These are phyloP conservation scores for Xylaria sp. DNA, from an alignment of 2,329 filamentous ascomycete species.

Conservation along the genomic window DNA sequence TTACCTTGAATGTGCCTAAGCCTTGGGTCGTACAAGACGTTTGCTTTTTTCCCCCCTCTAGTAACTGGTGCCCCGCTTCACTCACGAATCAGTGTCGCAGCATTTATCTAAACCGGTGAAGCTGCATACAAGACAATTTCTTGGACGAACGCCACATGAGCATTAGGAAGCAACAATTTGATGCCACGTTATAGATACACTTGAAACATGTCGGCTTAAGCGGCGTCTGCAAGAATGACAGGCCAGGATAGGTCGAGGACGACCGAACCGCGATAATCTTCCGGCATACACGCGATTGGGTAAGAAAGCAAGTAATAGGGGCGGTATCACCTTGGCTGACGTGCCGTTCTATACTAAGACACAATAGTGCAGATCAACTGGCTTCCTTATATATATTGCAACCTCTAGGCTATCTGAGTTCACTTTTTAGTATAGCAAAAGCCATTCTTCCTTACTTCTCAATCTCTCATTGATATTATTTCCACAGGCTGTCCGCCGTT, in stretches of 20 bases:
- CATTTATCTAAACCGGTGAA: not conserved
- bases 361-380: not conserved
- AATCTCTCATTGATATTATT: not conserved
- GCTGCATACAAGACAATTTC: not conserved
- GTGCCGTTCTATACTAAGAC: not conserved
- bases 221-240: too few species aligned
- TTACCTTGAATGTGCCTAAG: too few species aligned
- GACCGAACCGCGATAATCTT: too few species aligned
- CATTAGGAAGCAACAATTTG: not conserved
- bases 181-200: too few species aligned
- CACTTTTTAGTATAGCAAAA: too few species aligned
- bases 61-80: not conserved
- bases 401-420: too few species aligned
- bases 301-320: too few species aligned
- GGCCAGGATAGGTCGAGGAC: too few species aligned
- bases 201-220: too few species aligned
- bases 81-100: not conserved
- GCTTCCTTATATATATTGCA: not conserved
- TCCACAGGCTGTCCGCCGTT: not conserved
- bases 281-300: too few species aligned
- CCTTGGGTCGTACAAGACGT: not conserved
- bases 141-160: not conserved
- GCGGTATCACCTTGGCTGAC: not conserved
- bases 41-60: not conserved
- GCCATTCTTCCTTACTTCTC: too few species aligned